Conservation (phyloP, 345 rosid genomes). For the Dovyalis caffra region DNA sequence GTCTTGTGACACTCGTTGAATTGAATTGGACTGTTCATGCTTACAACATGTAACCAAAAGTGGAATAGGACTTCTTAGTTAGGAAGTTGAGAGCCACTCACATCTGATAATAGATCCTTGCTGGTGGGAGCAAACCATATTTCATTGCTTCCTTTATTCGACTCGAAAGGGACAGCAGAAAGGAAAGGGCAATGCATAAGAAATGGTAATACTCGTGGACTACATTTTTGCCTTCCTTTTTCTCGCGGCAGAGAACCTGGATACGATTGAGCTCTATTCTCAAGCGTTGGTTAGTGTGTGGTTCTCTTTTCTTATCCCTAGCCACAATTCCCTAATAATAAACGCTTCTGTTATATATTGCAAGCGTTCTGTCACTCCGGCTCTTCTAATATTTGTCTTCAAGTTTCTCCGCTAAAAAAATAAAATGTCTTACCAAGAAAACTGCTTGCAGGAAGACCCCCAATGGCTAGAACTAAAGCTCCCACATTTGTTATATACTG, state of each 20-base stretch:
- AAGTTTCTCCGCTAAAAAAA: constrained; percentile 2
- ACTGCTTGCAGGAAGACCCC: constrained; percentile 36
- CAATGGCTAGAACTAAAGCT: constrained; percentile 61
- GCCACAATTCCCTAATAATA: constrained; percentile 20
- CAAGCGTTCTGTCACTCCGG: constrained; percentile 26
- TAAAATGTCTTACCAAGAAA: constrained; percentile 45
- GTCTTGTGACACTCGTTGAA: neutral
- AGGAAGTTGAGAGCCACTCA: constrained; percentile 30
- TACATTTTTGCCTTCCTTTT: constrained; percentile 46
- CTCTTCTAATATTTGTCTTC: constrained; percentile 20
- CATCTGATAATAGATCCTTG: constrained; percentile 11
- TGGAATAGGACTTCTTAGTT: neutral
- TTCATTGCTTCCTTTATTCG: constrained; percentile 14
- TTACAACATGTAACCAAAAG: constrained; percentile 10
- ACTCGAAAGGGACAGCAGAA: constrained; percentile 35
- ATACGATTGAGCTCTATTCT: constrained; percentile 49
- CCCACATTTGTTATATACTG: constrained; percentile 40
- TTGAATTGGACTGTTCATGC: neutral
- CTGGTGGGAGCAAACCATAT: constrained; percentile 29
- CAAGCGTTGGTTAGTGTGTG: constrained; percentile 76
- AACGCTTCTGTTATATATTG: constrained; percentile 17
- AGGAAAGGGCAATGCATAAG: constrained; percentile 26
- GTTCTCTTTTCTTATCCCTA: constrained; percentile 96
- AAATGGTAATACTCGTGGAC: constrained; percentile 51
- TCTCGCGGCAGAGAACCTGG: constrained; percentile 40